Percentiles rank a stretch among this genome's conserved stretches.
Evolutionary conservation across 345 rosid species (phyloP).

Genomic region (Mangifera indica): DNA sequence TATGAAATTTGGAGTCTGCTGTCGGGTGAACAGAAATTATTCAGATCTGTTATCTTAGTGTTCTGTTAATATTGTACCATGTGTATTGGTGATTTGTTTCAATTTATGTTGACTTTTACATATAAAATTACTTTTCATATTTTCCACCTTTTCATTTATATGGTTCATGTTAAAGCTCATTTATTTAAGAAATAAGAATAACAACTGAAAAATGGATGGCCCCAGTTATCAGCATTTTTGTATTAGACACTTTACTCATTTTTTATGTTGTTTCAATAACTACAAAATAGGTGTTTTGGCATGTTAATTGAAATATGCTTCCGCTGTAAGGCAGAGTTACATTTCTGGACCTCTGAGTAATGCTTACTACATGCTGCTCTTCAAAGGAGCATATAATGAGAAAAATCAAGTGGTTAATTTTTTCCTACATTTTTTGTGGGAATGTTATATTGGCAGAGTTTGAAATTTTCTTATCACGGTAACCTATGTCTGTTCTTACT

Average conservation of each 20-base stretch:
- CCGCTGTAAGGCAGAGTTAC: background rate
- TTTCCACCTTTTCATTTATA: background rate
- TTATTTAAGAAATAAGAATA: background rate
- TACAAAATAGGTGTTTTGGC: slow-evolving; percentile 12
- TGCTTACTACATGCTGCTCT: slow-evolving; percentile 8
- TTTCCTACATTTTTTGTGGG: background rate
- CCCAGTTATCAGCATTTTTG: background rate
- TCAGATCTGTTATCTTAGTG: background rate
- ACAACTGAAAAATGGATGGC: background rate
- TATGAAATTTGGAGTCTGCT: too few relatives aligned
- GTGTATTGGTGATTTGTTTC: background rate
- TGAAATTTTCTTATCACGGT: background rate
- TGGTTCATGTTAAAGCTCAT: background rate
- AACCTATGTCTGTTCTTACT: background rate
- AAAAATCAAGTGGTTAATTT: background rate
- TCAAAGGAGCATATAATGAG: background rate
- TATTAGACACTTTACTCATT: slow-evolving; percentile 1
- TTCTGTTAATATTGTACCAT: background rate
- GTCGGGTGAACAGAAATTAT: background rate
- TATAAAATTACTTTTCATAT: background rate
- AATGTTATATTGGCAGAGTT: background rate
- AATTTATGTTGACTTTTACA: background rate
- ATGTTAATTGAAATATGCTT: background rate
- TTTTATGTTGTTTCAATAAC: slow-evolving; percentile 12
- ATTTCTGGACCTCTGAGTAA: slow-evolving; percentile 12